A percentile compares a stretch with the other conserved stretches of the same genome.
These are phyloP conservation scores for Spathaspora passalidarum DNA, from an alignment of 805 yeast genomes.

Conservation along the genomic window DNA sequence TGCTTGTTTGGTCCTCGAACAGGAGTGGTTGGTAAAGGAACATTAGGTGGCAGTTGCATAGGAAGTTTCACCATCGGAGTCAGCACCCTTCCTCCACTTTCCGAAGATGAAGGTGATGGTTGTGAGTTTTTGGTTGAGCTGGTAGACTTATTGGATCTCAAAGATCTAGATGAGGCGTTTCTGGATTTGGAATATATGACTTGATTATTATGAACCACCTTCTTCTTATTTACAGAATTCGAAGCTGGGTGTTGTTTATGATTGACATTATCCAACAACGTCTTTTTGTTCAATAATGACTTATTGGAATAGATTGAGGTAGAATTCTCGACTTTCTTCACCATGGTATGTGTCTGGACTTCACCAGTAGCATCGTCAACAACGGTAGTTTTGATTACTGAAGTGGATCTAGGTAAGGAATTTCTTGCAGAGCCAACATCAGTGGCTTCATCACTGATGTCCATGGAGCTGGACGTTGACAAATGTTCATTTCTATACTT, in stretches of 20 bases:
- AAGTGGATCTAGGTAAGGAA: slow-evolving; percentile 37
- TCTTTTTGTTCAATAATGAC: slow-evolving; percentile 7
- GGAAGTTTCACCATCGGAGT: slow-evolving; percentile 9
- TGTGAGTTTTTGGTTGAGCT: slow-evolving; percentile 2
- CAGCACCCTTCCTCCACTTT: slow-evolving; percentile 4
- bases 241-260: slow-evolving; percentile 34
- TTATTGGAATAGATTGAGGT: slow-evolving; percentile 20
- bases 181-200: slow-evolving; percentile 11
- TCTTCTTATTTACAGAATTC: slow-evolving; percentile 35
- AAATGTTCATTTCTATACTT: slow-evolving; percentile 71
- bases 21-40: not conserved
- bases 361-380: slow-evolving; percentile 26
- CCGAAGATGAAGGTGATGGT: not conserved
- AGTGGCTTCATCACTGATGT: slow-evolving; percentile 23
- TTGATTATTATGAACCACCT: slow-evolving; percentile 22
- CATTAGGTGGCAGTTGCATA: slow-evolving; percentile 15
- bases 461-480: slow-evolving; percentile 13
- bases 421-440: slow-evolving; percentile 21
- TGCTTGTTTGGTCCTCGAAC: not conserved
- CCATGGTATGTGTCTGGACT: slow-evolving; percentile 15
- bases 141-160: slow-evolving; percentile 5
- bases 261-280: slow-evolving; percentile 1
- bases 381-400: slow-evolving; percentile 40
- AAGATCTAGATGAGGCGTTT: slow-evolving; percentile 5
- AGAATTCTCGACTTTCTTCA: slow-evolving; percentile 15